Percentiles rank a stretch among this genome's conserved stretches.
Conservation (phyloP, 345 rosid genomes). For the Draba incana region DNA sequence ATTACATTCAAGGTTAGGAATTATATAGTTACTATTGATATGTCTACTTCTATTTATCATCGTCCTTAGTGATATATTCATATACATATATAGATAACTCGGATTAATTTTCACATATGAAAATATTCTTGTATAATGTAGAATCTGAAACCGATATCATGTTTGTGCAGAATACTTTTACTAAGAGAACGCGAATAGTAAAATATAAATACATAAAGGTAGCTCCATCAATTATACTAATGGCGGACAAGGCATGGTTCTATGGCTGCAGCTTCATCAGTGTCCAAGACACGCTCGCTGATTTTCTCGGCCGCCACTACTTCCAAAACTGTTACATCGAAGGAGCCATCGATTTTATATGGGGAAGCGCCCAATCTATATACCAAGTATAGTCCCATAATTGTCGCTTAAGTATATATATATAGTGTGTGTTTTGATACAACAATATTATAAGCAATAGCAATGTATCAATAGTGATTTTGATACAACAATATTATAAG, state of each 20-base stretch:
- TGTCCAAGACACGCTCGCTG: conserved; percentile 51
- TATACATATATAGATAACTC: too few relatives aligned
- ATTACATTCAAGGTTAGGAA: conserved; percentile 48
- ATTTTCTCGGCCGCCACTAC: conserved; percentile 45
- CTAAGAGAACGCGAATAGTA: background rate
- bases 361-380: conserved; percentile 51
- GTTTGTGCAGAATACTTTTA: conserved; percentile 47
- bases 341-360: conserved; percentile 59
- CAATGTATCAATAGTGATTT: background rate
- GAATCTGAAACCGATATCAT: background rate
- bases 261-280: conserved; percentile 45
- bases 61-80: too few relatives aligned
- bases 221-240: conserved; percentile 48
- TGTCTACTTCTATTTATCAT: too few relatives aligned
- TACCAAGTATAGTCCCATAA: conserved; percentile 44
- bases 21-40: background rate
- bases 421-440: background rate
- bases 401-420: background rate
- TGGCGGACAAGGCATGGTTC: conserved; percentile 47
- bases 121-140: background rate
- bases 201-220: conserved; percentile 18
- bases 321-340: conserved; percentile 48
- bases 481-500: background rate
- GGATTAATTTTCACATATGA: too few relatives aligned
- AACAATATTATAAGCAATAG: too few relatives aligned